A percentile compares a stretch with the other conserved stretches of the same genome.
These are phyloP conservation scores for Mortierella sp. DNA, from an alignment of 371 early-diverging fungal genomes.

Conservation along the genomic window DNA sequence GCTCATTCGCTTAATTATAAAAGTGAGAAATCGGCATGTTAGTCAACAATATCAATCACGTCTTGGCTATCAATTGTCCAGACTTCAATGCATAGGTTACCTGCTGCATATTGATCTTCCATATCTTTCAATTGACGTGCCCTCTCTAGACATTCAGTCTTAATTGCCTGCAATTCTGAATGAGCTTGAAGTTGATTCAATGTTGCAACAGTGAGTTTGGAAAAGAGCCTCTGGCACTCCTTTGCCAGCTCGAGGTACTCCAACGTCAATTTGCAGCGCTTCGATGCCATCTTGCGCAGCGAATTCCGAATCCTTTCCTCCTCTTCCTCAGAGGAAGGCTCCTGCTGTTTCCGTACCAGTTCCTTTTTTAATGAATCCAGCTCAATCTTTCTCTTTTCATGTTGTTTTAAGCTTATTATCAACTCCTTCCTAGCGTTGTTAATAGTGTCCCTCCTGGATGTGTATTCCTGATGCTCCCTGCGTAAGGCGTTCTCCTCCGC, in stretches of 20 bases:
- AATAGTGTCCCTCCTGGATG: constrained; percentile 15
- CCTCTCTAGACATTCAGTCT: constrained; percentile 27
- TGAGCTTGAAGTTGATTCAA: constrained; percentile 44
- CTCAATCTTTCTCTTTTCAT: constrained; percentile 27
- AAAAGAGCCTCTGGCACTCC: constrained; percentile 28
- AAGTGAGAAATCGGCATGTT: neutral
- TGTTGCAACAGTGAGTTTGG: constrained; percentile 32
- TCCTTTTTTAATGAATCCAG: constrained; percentile 16
- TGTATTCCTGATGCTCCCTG: constrained; percentile 9
- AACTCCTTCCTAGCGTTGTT: constrained; percentile 3
- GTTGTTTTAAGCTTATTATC: constrained; percentile 1
- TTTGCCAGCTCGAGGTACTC: constrained; percentile 45
- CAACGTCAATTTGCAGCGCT: constrained; percentile 46
- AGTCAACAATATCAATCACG: no score
- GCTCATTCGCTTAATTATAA: constrained; percentile 38
- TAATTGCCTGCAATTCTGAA: constrained; percentile 37
- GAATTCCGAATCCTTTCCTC: constrained; percentile 33
- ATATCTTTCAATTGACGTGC: constrained; percentile 41
- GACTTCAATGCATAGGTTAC: constrained; percentile 7
- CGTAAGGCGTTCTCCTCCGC: constrained; percentile 38
- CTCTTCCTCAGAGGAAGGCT: constrained; percentile 46
- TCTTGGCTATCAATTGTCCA: no score
- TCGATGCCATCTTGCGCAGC: constrained; percentile 33
- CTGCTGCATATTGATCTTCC: constrained; percentile 45
- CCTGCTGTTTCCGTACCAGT: constrained; percentile 19